Conservation (phyloP, 495 filamentous ascomycete genomes). For the Elaphomyces granulatus region DNA sequence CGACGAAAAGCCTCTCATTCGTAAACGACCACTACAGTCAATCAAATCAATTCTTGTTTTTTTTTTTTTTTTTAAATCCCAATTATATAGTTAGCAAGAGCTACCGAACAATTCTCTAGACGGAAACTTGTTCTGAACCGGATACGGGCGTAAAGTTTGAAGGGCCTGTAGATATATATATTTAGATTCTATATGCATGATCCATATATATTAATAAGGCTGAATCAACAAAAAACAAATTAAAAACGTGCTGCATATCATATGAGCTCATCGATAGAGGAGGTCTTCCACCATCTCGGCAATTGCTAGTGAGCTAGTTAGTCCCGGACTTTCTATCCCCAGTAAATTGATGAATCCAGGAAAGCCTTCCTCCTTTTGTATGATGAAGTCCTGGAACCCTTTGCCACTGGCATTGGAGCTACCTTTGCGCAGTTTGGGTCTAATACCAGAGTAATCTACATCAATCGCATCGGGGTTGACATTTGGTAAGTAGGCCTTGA, state of each 20-base stretch:
- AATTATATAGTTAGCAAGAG: too few species aligned
- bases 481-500: conserved; percentile 62
- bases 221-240: conserved; percentile 22
- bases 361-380: conserved; percentile 66
- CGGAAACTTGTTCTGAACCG: too few species aligned
- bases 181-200: too few species aligned
- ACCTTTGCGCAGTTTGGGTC: conserved; percentile 63
- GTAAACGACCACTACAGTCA: too few species aligned
- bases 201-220: too few species aligned
- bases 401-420: conserved; percentile 42
- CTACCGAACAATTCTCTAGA: too few species aligned
- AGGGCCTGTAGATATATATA: too few species aligned
- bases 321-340: conserved; percentile 88
- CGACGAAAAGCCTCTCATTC: too few species aligned
- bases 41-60: too few species aligned
- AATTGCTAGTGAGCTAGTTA: conserved; percentile 84
- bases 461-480: conserved; percentile 50
- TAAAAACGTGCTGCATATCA: conserved; percentile 29
- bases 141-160: too few species aligned
- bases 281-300: conserved; percentile 65
- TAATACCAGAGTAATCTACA: conserved; percentile 80
- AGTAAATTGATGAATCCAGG: conserved; percentile 83
- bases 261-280: conserved; percentile 46
- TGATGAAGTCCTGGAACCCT: conserved; percentile 74
- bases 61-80: too few species aligned